Evolutionary conservation across 441 rosid species (phyloP).

Genomic region (Breynia disticha): DNA sequence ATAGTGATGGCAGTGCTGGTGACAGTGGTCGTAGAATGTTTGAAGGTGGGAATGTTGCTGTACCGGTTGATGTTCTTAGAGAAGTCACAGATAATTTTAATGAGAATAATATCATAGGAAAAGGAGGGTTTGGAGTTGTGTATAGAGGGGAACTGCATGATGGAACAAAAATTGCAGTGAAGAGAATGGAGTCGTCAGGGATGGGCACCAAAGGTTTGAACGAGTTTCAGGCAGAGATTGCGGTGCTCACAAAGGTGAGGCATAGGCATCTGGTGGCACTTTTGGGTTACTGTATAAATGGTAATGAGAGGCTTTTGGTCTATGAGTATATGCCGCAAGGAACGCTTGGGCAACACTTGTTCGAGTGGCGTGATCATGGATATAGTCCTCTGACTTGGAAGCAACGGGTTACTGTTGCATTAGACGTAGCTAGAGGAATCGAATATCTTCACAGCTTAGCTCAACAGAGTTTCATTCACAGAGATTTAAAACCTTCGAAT

Average conservation of each 20-base stretch:
- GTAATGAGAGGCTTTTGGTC: conserved; percentile 70
- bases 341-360: conserved; percentile 63
- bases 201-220: conserved; percentile 58
- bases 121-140: conserved; percentile 94
- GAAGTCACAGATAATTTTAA: conserved; percentile 69
- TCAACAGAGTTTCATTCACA: conserved; percentile 82
- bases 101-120: conserved; percentile 55
- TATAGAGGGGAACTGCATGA: conserved; percentile 61
- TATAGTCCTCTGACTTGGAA: conserved; percentile 61
- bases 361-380: conserved; percentile 41
- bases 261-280: conserved; percentile 86
- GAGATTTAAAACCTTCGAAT: conserved; percentile 84
- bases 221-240: conserved; percentile 85
- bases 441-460: conserved; percentile 87
- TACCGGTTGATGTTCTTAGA: conserved; percentile 63
- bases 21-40: conserved; percentile 40
- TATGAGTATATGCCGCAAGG: conserved; percentile 95
- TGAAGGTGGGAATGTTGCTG: conserved; percentile 52
- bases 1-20: conserved; percentile 51
- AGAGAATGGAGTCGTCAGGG: conserved; percentile 67
- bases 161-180: conserved; percentile 60
- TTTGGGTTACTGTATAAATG: conserved; percentile 74
- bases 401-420: conserved; percentile 65
- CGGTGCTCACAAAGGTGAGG: conserved; percentile 78
- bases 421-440: conserved; percentile 85